Evolutionary conservation across 495 filamentous ascomycete species (phyloP), one percentile per base, ranked within the genome.

Genomic region (Penicillium canescens): DNA sequence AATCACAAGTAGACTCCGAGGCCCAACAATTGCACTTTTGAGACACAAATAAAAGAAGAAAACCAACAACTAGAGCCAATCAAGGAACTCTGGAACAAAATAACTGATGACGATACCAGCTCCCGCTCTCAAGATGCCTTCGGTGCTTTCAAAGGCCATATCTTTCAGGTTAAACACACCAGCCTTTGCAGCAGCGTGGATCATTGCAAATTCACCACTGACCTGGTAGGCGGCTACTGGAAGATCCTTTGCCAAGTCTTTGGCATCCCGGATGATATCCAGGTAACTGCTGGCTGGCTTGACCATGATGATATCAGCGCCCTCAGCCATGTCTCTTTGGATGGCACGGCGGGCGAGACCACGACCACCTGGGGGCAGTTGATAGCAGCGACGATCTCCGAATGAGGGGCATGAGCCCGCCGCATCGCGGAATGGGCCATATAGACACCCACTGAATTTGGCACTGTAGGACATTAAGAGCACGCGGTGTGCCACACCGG

Each of bases 261-360:
- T 96, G 26, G 94, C 95, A 70, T 98, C 94, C 47, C 87, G 87
- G 59, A 98, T 96, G 62, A 98, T 94, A 68, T 98, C 95, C 21
- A 98, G 78, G 65, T 96, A 98, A 63, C 91, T 90, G 52, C 86
- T 86, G 9, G 94, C 92, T 3, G 94, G 94, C 74, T 98, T 98
- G 38, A 98, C 94, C 95, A 98, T 97, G 63, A 98, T 96, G 57
- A 96, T 91, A 67, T 98, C 94, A 13, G 94, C 94, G 20, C 94
- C 94, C 70, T 98, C 94, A 52, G 78, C 79, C 42, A 98, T 91
- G 65, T 98, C 94, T 54, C 95, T 82, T 36, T 82, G 72, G 52
- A 98, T 98, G 13, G 95, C 95, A 50, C 94, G 86, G 42, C 93
- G 86, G 23, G 94, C 94, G 50, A 98, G 83, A n/a, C 94, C 94